These are phyloP conservation scores for Mortierella sp. DNA, from an alignment of 371 early-diverging fungal species.

Conservation along the genomic window DNA sequence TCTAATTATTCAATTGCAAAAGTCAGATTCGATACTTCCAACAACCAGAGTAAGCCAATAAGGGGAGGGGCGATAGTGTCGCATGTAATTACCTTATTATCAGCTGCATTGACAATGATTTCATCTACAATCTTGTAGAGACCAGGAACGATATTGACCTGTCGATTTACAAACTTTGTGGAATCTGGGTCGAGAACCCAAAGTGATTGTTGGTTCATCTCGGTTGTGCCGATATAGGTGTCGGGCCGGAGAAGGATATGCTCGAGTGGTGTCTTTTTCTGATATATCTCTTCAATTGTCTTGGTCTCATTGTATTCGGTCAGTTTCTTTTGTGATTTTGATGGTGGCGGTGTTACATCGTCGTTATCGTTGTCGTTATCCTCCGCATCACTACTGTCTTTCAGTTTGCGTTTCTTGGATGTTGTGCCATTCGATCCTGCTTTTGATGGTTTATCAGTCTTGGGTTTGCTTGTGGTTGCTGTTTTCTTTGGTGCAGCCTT, in stretches of 20 bases:
- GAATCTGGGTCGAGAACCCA: slow-evolving; percentile 87
- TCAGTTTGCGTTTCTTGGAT: slow-evolving; percentile 40
- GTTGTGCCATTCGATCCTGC: slow-evolving; percentile 3
- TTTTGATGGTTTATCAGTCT: slow-evolving; percentile 15
- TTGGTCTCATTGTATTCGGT: slow-evolving; percentile 54
- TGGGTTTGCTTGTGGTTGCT: slow-evolving; percentile 22
- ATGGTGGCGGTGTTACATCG: slow-evolving; percentile 26
- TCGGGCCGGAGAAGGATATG: slow-evolving; percentile 99
- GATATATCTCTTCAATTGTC: slow-evolving; percentile 96
- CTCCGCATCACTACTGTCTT: slow-evolving; percentile 20
- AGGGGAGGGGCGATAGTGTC: background rate
- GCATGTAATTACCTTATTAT: slow-evolving; percentile 80
- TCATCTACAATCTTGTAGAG: slow-evolving; percentile 99
- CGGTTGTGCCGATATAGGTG: slow-evolving; percentile 99
- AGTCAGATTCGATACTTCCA: background rate
- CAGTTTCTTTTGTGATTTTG: slow-evolving; percentile 49
- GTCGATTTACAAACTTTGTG: slow-evolving; percentile 76
- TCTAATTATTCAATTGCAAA: slow-evolving; percentile 58
- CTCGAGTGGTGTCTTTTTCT: slow-evolving; percentile 99
- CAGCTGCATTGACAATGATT: slow-evolving; percentile 98
- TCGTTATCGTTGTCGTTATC: slow-evolving; percentile 8
- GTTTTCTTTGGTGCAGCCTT: slow-evolving; percentile 36
- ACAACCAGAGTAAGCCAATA: background rate
- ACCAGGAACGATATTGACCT: slow-evolving; percentile 95
- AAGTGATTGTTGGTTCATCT: slow-evolving; percentile 86